Evolutionary conservation across 352 stramenopile genomes (phyloP).

Genomic region (Pythium rhizo-oryzae): DNA sequence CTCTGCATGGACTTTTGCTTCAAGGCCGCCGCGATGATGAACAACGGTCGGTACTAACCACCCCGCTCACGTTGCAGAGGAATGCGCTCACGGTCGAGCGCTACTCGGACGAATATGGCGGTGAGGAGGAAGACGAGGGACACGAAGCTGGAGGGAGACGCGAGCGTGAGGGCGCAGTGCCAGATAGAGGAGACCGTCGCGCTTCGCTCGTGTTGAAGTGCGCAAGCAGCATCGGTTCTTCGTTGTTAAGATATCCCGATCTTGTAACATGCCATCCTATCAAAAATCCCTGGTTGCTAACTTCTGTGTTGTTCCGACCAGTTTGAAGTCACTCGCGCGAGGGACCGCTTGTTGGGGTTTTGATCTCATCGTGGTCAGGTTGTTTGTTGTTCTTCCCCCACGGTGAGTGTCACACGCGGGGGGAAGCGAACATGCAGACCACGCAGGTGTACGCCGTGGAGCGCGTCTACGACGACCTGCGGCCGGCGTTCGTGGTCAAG

Average conservation of each 20-base stretch:
- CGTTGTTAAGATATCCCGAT: slow-evolving; percentile 21
- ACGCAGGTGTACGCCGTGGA: slow-evolving; percentile 87
- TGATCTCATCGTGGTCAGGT: slow-evolving; percentile 12
- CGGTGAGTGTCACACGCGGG: not conserved
- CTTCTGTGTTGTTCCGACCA: not conserved
- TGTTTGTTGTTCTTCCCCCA: not conserved
- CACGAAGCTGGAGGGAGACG: slow-evolving; percentile 1
- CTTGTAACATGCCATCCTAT: slow-evolving; percentile 16
- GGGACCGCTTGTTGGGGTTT: slow-evolving; percentile 7
- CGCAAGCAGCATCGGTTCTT: not conserved
- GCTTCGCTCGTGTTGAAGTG: slow-evolving; percentile 27
- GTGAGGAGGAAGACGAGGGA: not conserved
- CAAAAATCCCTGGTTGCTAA: slow-evolving; percentile 11
- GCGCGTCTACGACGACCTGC: slow-evolving; percentile 87
- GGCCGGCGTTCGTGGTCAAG: slow-evolving; percentile 82
- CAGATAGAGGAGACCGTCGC: slow-evolving; percentile 17
- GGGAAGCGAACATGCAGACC: slow-evolving; percentile 64
- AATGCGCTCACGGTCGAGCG: not conserved
- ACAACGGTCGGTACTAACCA: slow-evolving; percentile 34
- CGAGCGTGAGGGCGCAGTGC: not conserved
- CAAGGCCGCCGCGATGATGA: slow-evolving; percentile 49
- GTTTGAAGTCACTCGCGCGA: slow-evolving; percentile 25
- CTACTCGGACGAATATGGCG: not conserved
- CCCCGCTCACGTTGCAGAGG: too few relatives aligned
- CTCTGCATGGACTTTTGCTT: slow-evolving; percentile 90